Evolutionary conservation across 768 basidiomycete genomes (phyloP).

Genomic region (Mycena maculata): DNA sequence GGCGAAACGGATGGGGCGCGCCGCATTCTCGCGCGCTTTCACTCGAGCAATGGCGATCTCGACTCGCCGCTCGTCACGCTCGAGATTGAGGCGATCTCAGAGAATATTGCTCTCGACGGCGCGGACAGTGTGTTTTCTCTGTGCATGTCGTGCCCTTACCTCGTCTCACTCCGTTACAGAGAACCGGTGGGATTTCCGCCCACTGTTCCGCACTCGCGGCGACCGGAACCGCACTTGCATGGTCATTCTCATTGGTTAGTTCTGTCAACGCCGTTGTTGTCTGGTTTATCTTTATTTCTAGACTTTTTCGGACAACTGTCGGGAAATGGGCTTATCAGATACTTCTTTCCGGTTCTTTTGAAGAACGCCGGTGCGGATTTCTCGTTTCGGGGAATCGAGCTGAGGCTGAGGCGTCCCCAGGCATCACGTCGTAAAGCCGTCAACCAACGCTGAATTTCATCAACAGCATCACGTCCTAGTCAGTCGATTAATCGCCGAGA

Average conservation of each 20-base stretch:
- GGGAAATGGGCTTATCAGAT: conserved; percentile 62
- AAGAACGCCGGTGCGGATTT: conserved; percentile 42
- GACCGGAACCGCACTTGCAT: conserved; percentile 62
- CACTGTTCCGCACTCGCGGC: conserved; percentile 58
- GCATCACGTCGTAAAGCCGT: conserved; percentile 55
- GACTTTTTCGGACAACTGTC: conserved; percentile 55
- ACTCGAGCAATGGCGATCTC: conserved; percentile 57
- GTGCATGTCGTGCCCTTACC: neutral
- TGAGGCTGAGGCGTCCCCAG: no score
- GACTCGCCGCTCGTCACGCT: conserved; percentile 63
- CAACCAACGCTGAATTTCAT: conserved; percentile 61
- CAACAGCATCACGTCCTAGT: conserved; percentile 64
- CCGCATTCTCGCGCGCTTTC: conserved; percentile 58
- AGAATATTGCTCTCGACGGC: conserved; percentile 60
- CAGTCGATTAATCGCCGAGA: conserved; percentile 29
- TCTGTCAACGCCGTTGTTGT: neutral
- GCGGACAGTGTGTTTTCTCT: conserved; percentile 51
- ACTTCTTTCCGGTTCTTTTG: conserved; percentile 59
- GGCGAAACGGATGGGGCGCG: conserved; percentile 58
- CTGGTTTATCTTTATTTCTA: neutral
- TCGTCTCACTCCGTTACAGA: conserved; percentile 39
- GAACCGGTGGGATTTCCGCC: conserved; percentile 67
- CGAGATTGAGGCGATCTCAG: conserved; percentile 66
- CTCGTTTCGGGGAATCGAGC: neutral
- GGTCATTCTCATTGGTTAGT: conserved; percentile 61